Evolutionary conservation across 345 rosid species (phyloP).

Genomic region (Conringia planisiliqua): DNA sequence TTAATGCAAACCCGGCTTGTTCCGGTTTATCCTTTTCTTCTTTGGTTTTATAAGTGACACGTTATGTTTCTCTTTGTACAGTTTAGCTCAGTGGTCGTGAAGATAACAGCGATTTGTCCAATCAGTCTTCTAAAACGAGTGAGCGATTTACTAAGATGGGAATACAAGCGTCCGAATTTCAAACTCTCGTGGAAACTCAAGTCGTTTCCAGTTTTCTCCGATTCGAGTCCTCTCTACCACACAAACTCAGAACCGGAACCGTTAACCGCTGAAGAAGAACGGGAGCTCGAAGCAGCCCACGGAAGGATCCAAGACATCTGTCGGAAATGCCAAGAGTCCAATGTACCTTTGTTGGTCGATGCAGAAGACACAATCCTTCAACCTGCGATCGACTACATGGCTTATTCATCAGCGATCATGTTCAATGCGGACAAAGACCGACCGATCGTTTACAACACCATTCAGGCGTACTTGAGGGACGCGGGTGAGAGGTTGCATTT

Average conservation of each 20-base stretch:
- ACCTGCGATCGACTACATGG: constrained; percentile 83
- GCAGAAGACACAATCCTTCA: constrained; percentile 83
- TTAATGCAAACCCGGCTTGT: not conserved
- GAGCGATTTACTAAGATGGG: constrained; percentile 83
- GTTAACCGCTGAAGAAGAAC: constrained; percentile 56
- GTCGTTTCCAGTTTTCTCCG: constrained; percentile 62
- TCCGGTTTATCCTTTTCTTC: not conserved
- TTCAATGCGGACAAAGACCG: constrained; percentile 42
- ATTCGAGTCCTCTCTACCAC: constrained; percentile 70
- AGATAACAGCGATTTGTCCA: constrained; percentile 79
- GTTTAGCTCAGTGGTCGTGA: constrained; percentile 72
- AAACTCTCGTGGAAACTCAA: constrained; percentile 73
- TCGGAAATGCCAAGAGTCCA: constrained; percentile 48
- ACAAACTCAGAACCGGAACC: constrained; percentile 61
- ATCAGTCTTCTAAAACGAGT: constrained; percentile 56
- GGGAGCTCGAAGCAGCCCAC: constrained; percentile 49
- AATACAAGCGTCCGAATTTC: constrained; percentile 51
- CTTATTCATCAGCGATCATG: constrained; percentile 52
- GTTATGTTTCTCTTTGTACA: constrained; percentile 17
- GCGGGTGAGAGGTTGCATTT: constrained; percentile 58
- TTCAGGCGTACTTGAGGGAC: constrained; percentile 83
- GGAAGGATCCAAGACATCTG: constrained; percentile 54
- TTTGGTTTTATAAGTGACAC: not conserved
- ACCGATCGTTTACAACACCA: constrained; percentile 63
- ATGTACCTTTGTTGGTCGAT: constrained; percentile 55